Evolutionary conservation across 2,329 filamentous ascomycete genomes (phyloP).

Genomic region (Leptographium galeiforme): DNA sequence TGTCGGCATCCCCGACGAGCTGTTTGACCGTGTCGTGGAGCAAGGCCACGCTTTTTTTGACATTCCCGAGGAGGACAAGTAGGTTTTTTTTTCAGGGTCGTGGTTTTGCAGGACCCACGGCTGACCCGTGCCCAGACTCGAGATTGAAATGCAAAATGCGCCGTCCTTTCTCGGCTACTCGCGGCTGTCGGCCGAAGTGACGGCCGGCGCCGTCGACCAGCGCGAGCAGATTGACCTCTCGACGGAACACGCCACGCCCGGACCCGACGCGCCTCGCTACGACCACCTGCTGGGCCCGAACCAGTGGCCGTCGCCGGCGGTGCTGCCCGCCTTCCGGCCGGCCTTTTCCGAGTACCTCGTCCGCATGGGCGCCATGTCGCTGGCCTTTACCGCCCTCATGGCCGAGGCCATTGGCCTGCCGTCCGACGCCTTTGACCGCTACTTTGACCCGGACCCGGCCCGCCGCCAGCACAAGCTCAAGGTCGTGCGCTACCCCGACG

Average conservation of each 20-base stretch:
- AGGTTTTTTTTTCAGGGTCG: too few species aligned
- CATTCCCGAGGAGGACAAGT: conserved; percentile 64
- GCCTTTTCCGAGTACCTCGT: conserved; percentile 64
- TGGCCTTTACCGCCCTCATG: conserved; percentile 64
- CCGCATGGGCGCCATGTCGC: conserved; percentile 59
- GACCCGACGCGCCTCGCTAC: conserved; percentile 50
- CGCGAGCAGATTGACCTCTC: conserved; percentile 80
- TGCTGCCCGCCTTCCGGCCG: conserved; percentile 53
- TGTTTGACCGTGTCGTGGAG: conserved; percentile 51
- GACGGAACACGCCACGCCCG: conserved; percentile 58
- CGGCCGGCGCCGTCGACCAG: conserved; percentile 63
- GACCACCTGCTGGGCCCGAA: conserved; percentile 64
- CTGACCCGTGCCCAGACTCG: too few species aligned
- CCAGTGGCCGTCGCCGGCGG: conserved; percentile 59
- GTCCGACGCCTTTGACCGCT: conserved; percentile 55
- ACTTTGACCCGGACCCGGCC: conserved; percentile 51
- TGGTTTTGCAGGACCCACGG: too few species aligned
- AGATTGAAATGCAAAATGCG: conserved; percentile 62
- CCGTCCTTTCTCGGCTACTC: conserved; percentile 61
- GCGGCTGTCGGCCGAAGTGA: conserved; percentile 53
- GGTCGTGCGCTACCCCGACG: conserved; percentile 75
- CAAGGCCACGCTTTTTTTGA: conserved; percentile 66
- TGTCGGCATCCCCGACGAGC: conserved; percentile 52
- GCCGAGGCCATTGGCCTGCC: conserved; percentile 72
- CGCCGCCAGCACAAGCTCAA: conserved; percentile 73